These are phyloP conservation scores for Colletotrichum higginsianum DNA, from an alignment of 2,329 filamentous ascomycete genomes.

Conservation along the genomic window DNA sequence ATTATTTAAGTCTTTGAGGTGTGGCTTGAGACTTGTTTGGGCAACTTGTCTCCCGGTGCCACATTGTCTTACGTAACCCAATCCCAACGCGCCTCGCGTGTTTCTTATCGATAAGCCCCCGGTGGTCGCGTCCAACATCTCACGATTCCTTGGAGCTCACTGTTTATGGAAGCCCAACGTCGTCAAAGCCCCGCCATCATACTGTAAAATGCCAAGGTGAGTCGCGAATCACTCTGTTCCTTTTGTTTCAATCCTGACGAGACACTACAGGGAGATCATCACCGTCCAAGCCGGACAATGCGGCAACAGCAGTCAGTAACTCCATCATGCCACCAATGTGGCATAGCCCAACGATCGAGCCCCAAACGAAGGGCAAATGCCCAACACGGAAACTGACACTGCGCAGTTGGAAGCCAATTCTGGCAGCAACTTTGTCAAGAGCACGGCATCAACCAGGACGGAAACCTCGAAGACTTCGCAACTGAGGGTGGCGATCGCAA, in stretches of 20 bases:
- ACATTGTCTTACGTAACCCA: conserved; percentile 10
- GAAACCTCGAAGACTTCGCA: conserved; percentile 97
- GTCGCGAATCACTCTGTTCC: neutral
- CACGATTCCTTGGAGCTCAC: conserved; percentile 22
- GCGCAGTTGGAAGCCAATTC: conserved; percentile 92
- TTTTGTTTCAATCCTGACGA: neutral
- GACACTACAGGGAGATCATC: conserved; percentile 87
- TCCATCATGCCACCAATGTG: conserved; percentile 25
- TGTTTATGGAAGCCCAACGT: conserved; percentile 33
- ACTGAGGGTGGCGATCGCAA: conserved; percentile 98
- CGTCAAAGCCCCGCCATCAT: conserved; percentile 25
- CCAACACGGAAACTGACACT: conserved; percentile 49
- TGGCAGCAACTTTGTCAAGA: conserved; percentile 99
- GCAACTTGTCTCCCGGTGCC: neutral
- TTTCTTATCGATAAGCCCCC: conserved; percentile 42
- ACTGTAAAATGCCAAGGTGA: conserved; percentile 42
- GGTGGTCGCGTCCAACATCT: conserved; percentile 38
- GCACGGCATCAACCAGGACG: conserved; percentile 97
- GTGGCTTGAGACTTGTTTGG: neutral
- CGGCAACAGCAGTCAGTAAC: conserved; percentile 94
- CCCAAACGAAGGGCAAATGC: conserved; percentile 5
- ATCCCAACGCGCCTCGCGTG: conserved; percentile 35
- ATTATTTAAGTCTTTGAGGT: conserved; percentile 10
- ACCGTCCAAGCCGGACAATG: conserved; percentile 99
- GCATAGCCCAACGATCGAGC: neutral